Evolutionary conservation across 2,329 filamentous ascomycete genomes (phyloP).

Genomic region (Ophiostoma sp.): DNA sequence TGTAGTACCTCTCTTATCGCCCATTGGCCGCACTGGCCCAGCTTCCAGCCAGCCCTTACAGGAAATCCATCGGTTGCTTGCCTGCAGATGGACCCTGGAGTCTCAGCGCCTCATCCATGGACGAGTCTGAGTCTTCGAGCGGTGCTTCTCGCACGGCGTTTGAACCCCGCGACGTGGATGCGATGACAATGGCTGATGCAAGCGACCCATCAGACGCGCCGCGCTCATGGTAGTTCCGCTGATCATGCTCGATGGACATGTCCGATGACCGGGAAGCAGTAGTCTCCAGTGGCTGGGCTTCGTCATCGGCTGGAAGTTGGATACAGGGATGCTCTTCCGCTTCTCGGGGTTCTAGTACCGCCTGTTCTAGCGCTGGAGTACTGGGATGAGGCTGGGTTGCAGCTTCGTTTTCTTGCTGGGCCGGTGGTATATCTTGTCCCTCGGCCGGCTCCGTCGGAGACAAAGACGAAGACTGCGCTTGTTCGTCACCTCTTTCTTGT

Average conservation of each 20-base stretch:
- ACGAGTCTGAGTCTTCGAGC: background rate
- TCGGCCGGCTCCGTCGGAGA: background rate
- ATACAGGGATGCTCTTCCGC: too few relatives aligned
- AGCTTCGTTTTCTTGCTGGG: background rate
- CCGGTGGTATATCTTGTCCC: background rate
- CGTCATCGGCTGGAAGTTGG: background rate
- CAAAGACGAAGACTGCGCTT: too few relatives aligned
- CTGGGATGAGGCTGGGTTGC: background rate
- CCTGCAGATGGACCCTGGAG: too few relatives aligned
- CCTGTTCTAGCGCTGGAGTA: too few relatives aligned
- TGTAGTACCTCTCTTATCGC: too few relatives aligned
- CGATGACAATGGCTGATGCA: background rate
- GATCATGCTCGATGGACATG: background rate
- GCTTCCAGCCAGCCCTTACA: too few relatives aligned
- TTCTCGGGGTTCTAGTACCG: too few relatives aligned
- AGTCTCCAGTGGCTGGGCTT: background rate
- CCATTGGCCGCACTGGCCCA: too few relatives aligned
- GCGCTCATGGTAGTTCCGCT: background rate
- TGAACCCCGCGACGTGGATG: background rate
- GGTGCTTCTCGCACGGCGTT: background rate
- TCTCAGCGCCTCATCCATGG: background rate
- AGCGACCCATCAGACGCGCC: background rate
- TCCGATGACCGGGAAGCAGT: background rate
- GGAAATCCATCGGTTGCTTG: too few relatives aligned
- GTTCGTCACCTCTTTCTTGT: too few relatives aligned